phyloP scores from a whole-genome alignment of 768 basidiomycete genomes.

The Floccularia luteovirens region DNA sequence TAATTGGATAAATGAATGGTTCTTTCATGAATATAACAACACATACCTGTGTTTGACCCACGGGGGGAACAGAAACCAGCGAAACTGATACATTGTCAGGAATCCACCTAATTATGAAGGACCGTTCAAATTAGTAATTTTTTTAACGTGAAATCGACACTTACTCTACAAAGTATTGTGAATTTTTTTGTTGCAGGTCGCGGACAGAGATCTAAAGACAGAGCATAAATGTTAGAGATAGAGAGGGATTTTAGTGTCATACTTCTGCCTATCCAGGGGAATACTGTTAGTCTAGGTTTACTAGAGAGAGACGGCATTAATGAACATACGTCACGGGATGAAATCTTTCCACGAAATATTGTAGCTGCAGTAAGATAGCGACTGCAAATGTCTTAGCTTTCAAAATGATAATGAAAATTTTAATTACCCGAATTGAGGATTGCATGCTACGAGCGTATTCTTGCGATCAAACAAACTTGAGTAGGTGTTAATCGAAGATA shows the following conservation, averaged over 20 bases:
- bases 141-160: slow-evolving; percentile 12
- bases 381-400: slow-evolving; percentile 23
- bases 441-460: slow-evolving; percentile 77
- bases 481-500: background rate
- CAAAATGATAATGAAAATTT: too few species aligned
- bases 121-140: slow-evolving; percentile 1
- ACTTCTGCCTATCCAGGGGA: slow-evolving; percentile 55
- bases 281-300: too few species aligned
- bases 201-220: slow-evolving; percentile 51
- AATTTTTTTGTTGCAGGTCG: slow-evolving; percentile 72
- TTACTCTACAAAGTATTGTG: slow-evolving; percentile 74
- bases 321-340: slow-evolving; percentile 70
- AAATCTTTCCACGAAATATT: slow-evolving; percentile 79
- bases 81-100: slow-evolving; percentile 87
- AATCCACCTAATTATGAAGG: slow-evolving; percentile 57
- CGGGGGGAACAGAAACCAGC: slow-evolving; percentile 75
- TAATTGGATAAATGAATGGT: slow-evolving; percentile 7
- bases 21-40: background rate
- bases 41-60: slow-evolving; percentile 64
- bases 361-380: slow-evolving; percentile 84
- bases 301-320: too few species aligned
- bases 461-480: slow-evolving; percentile 70
- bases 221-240: slow-evolving; percentile 13
- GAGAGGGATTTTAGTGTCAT: slow-evolving; percentile 21
- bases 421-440: slow-evolving; percentile 73